Conservation (phyloP, 1,139 yeast species). For the Pichia sp. region DNA sequence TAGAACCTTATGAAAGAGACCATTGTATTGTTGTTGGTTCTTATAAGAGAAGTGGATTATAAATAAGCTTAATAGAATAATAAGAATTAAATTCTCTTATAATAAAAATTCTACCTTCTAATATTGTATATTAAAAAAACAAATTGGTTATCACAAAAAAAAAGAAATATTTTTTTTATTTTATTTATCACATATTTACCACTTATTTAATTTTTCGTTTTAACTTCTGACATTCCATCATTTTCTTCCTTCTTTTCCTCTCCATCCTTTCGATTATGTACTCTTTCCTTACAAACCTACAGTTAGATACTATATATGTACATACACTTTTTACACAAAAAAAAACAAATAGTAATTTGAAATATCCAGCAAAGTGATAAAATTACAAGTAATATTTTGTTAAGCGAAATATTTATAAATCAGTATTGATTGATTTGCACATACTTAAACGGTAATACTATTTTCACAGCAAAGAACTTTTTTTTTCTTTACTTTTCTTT, state of each 20-base stretch:
- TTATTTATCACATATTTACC: neutral
- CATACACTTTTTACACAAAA: neutral
- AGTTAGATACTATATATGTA: neutral
- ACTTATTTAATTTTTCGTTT: neutral
- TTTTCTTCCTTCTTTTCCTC: neutral
- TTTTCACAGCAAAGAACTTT: too few relatives aligned
- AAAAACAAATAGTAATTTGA: neutral
- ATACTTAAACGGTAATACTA: too few relatives aligned
- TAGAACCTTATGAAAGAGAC: slow-evolving; percentile 99
- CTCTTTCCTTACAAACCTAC: slow-evolving; percentile 5
- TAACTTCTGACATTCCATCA: too few relatives aligned
- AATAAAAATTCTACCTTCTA: neutral
- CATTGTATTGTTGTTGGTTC: slow-evolving; percentile 98
- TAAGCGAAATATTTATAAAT: neutral
- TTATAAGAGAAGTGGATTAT: slow-evolving; percentile 85
- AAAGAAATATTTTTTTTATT: neutral
- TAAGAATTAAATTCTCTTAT: neutral
- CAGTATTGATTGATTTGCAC: neutral
- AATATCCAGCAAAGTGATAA: neutral
- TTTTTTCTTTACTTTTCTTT: neutral
- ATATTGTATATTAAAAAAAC: neutral
- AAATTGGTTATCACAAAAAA: neutral
- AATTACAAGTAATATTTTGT: neutral
- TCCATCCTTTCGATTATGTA: neutral
- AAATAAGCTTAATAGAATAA: slow-evolving; percentile 20